phyloP scores from a whole-genome alignment of 805 yeast species.

The Monosporozyma servazzii region DNA sequence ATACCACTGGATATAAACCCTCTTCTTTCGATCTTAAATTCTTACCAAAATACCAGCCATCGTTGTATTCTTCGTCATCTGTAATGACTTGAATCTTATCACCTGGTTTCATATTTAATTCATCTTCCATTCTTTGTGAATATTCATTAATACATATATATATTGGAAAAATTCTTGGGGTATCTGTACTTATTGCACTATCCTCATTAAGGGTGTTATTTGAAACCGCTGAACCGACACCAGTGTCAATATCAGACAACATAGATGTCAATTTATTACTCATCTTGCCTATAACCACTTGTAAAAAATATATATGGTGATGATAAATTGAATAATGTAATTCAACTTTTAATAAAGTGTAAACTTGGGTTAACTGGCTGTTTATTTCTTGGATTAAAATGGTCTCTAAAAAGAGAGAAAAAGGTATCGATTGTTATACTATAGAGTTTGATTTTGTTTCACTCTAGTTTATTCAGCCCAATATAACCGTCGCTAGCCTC shows the following conservation, averaged over 20 bases:
- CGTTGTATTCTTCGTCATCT: slow-evolving; percentile 87
- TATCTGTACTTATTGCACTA: slow-evolving; percentile 3
- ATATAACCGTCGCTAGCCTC: not conserved
- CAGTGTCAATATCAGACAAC: slow-evolving; percentile 8
- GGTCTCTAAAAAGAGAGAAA: not conserved
- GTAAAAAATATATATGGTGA: not conserved
- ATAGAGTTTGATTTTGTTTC: not conserved
- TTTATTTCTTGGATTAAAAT: not conserved
- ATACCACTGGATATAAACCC: slow-evolving; percentile 86
- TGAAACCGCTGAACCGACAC: not conserved
- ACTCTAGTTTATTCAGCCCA: not conserved
- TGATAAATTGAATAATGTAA: not conserved
- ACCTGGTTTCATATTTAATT: slow-evolving; percentile 68
- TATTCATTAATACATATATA: slow-evolving; percentile 76
- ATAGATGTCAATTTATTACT: slow-evolving; percentile 6
- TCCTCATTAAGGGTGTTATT: slow-evolving; percentile 2
- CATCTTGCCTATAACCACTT: not conserved
- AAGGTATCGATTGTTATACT: not conserved
- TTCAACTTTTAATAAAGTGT: not conserved
- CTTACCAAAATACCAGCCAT: slow-evolving; percentile 94
- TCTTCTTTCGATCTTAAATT: slow-evolving; percentile 63
- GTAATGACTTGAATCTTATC: slow-evolving; percentile 83
- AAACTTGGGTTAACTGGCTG: not conserved
- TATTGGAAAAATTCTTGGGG: slow-evolving; percentile 18
- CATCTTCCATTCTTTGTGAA: slow-evolving; percentile 81